These are phyloP conservation scores for Santalum album DNA, from an alignment of 164 flowering plant genomes.

Conservation along the genomic window DNA sequence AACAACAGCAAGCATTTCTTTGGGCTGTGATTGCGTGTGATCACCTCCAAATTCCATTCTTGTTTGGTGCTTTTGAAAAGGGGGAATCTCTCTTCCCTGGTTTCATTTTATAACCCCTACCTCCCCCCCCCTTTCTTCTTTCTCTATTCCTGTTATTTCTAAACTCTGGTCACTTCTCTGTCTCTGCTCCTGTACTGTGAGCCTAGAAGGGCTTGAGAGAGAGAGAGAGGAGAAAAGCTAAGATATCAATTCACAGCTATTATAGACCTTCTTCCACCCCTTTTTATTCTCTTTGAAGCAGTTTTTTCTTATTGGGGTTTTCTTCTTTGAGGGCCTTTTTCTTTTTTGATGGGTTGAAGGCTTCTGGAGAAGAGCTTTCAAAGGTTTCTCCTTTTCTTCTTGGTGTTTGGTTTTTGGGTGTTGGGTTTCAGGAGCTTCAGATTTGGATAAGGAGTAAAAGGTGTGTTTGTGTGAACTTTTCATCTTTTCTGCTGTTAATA, in stretches of 20 bases:
- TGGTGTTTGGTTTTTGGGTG: neutral
- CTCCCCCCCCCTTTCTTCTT: neutral
- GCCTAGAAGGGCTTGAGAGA: neutral
- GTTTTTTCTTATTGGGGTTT: no score
- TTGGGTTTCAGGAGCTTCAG: conserved; percentile 7
- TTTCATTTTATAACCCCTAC: no score
- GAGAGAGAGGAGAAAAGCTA: neutral
- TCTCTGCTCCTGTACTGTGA: neutral
- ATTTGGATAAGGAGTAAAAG: conserved; percentile 5
- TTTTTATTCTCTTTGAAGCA: no score
- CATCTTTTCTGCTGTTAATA: neutral
- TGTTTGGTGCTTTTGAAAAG: no score
- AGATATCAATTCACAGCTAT: no score
- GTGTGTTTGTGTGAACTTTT: conserved; percentile 6
- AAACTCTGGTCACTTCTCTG: no score
- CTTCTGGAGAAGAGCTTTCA: neutral
- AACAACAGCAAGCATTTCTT: no score
- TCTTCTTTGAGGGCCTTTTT: neutral
- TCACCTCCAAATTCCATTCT: no score
- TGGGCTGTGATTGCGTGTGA: no score
- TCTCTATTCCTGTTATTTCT: no score
- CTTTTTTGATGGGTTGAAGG: neutral
- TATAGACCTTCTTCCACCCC: no score
- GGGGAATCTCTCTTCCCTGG: neutral
- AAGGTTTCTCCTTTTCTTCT: no score